Evolutionary conservation across 768 basidiomycete genomes (phyloP).

Genomic region (Lepiota subincarnata): DNA sequence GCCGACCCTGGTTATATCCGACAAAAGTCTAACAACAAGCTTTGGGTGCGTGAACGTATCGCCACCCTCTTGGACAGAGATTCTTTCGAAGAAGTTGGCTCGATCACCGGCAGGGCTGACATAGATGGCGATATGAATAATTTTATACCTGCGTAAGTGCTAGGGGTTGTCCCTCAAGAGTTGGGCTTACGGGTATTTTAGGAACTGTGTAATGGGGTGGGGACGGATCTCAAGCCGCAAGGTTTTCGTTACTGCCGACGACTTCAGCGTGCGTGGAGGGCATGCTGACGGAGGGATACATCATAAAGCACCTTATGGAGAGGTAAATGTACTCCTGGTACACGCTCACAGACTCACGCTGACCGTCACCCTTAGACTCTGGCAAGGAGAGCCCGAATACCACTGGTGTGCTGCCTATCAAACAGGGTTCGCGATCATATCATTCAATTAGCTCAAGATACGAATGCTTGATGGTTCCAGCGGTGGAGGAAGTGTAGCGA

Average conservation of each 20-base stretch:
- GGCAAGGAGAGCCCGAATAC: conserved; percentile 31
- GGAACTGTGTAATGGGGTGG: conserved; percentile 36
- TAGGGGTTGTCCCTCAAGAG: not conserved
- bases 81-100: conserved; percentile 33
- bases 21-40: conserved; percentile 33
- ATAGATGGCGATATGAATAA: conserved; percentile 23
- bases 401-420: conserved; percentile 24
- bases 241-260: conserved; percentile 37
- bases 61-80: conserved; percentile 26
- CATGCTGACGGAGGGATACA: conserved; percentile 39
- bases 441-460: conserved; percentile 22
- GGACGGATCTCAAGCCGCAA: conserved; percentile 29
- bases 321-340: conserved; percentile 21
- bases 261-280: conserved; percentile 39
- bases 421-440: not conserved
- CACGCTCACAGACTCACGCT: not conserved
- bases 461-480: conserved; percentile 39
- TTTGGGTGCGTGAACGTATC: conserved; percentile 40
- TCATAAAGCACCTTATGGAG: conserved; percentile 35
- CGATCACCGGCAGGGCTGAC: conserved; percentile 32
- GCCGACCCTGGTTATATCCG: conserved; percentile 35
- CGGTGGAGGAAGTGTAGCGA: conserved; percentile 37
- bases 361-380: conserved; percentile 20
- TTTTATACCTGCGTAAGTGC: conserved; percentile 33
- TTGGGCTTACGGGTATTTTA: conserved; percentile 12